Base-by-base conservation (phyloP, 768 basidiomycete genomes). In the Sistotremastrum suecicum region DNA sequence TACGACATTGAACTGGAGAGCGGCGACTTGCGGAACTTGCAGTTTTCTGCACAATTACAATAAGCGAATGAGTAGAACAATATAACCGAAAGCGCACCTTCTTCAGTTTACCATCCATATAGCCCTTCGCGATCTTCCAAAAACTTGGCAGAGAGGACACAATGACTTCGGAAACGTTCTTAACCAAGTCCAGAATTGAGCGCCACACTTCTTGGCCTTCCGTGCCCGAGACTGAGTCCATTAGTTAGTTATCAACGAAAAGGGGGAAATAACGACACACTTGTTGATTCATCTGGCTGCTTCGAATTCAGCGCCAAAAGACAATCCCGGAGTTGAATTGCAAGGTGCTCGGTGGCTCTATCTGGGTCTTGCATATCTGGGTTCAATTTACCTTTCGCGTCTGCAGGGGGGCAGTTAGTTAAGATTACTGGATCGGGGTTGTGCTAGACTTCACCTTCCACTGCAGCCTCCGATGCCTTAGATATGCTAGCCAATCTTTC, bases 21-120 rank as follows among this genome's bases (percentile, higher is more conserved):
- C 91, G 80, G 28, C 84, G 76, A 11, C 70, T 67, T 7, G 49
- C 45, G 7, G 68, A 48, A 44, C 58, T 56, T 12, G 59, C 55
- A 37, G 51, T 53, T 56, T 65, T 49, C 43, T 48, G 38, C 3
- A 7, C 20, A n/a, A 38, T 20, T 40, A 33, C 29, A n/a, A 32
- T 54, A 49, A 63, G 20, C 20, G 20, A 20, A 20, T 20, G 20
- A 20, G 20, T 20, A 47, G 41, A 29, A 39, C 1, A 33, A 34
- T 33, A 33, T 34, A 11, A 34, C 10, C 41, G 34, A 31, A 34
- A 43, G 57, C 64, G 46, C 45, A 91, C 91, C 73, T 81, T 89
- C 60, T 79, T 83, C 59, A 85, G 91, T 60, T 86, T 90, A 4
- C 95, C 94, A 38, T 95, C 91, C 65, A 92, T 78, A 57, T 91